A percentile compares a stretch with the other conserved stretches of the same genome.
phyloP scores from a whole-genome alignment of 192 early-diverging fungal species.

The Dimargaris cristalligena region DNA sequence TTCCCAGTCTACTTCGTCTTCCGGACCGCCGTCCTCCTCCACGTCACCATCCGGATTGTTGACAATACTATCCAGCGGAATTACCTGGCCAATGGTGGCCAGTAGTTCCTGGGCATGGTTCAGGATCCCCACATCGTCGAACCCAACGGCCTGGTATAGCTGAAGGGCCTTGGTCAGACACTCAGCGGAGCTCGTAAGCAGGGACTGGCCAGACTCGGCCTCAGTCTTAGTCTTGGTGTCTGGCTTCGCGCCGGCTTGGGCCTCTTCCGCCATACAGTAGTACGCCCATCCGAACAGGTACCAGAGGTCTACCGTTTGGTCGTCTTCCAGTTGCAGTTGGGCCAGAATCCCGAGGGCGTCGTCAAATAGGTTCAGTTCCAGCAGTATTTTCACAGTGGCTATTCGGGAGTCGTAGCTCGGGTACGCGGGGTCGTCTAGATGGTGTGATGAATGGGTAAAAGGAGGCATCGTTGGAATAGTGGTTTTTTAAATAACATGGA shows the following conservation, averaged over 20 bases:
- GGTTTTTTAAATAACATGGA: too few relatives aligned
- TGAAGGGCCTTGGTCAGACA: conserved; percentile 27
- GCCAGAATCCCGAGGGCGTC: conserved; percentile 67
- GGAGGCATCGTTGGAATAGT: too few relatives aligned
- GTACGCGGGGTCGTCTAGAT: conserved; percentile 21
- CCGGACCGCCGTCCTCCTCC: conserved; percentile 25
- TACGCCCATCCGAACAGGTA: conserved; percentile 95
- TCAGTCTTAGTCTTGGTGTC: conserved; percentile 12
- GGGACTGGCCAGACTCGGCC: not conserved
- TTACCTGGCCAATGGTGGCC: conserved; percentile 32
- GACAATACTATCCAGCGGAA: conserved; percentile 18
- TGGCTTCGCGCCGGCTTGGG: conserved; percentile 17
- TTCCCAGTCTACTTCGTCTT: conserved; percentile 38
- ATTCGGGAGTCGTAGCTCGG: conserved; percentile 78
- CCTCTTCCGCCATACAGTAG: conserved; percentile 66
- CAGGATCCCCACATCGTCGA: conserved; percentile 48
- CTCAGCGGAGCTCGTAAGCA: conserved; percentile 17
- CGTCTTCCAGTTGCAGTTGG: conserved; percentile 73
- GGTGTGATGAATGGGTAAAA: too few relatives aligned
- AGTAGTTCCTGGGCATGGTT: conserved; percentile 54
- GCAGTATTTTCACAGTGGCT: conserved; percentile 60
- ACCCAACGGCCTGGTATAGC: conserved; percentile 39
- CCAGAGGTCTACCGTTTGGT: conserved; percentile 81
- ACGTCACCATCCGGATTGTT: conserved; percentile 29
- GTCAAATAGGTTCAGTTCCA: conserved; percentile 68